Conservation (phyloP, 1,284 basidiomycete genomes). For the Fomitopsis schrenkii region DNA sequence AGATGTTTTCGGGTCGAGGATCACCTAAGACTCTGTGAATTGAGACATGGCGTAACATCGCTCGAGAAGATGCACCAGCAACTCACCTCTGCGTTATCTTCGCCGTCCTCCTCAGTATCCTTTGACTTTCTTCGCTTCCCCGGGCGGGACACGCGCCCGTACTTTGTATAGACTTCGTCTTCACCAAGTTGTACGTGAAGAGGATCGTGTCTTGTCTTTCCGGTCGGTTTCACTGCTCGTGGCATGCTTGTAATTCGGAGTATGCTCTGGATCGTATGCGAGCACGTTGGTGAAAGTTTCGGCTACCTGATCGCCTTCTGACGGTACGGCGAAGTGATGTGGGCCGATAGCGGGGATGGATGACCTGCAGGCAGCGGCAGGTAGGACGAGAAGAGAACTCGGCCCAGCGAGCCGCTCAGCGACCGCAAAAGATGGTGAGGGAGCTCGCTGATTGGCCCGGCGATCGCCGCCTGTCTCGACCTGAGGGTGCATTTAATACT, state of each 20-base stretch:
- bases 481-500: background rate
- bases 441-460: slow-evolving; percentile 11
- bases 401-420: background rate
- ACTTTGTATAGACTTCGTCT: slow-evolving; percentile 72
- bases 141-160: slow-evolving; percentile 72
- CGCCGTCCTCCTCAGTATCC: slow-evolving; percentile 39
- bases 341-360: background rate
- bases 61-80: background rate
- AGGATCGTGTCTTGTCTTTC: slow-evolving; percentile 76
- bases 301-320: background rate
- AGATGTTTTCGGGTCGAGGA: too few relatives aligned
- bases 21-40: too few relatives aligned
- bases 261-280: background rate
- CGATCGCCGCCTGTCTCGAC: background rate
- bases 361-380: background rate
- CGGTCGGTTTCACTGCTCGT: slow-evolving; percentile 45
- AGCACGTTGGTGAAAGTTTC: background rate
- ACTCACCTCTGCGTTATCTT: slow-evolving; percentile 53
- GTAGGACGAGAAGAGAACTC: background rate
- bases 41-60: too few relatives aligned
- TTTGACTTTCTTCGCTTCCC: slow-evolving; percentile 68
- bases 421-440: slow-evolving; percentile 2
- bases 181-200: slow-evolving; percentile 78
- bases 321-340: background rate
- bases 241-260: slow-evolving; percentile 47